phyloP scores from a whole-genome alignment of 2,329 filamentous ascomycete genomes.

The Aspergillus hortae region DNA sequence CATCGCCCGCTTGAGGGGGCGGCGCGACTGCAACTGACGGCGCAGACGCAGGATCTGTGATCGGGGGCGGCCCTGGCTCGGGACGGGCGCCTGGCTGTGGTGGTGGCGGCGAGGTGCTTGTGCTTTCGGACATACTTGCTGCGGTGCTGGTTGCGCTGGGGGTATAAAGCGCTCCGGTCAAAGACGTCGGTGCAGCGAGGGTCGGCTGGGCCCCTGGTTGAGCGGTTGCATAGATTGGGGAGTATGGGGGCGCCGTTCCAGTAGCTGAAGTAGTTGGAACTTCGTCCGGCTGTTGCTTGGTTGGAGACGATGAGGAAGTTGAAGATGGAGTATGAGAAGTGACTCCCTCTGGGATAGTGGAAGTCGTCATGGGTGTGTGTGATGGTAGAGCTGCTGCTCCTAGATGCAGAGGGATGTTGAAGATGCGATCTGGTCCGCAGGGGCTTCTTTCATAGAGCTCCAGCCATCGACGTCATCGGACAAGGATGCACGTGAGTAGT shows the following conservation, averaged over 20 bases:
- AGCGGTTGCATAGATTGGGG: conserved; percentile 24
- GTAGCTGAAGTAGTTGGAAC: conserved; percentile 17
- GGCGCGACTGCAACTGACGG: conserved; percentile 15
- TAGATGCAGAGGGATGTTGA: background rate
- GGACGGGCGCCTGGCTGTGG: conserved; percentile 36
- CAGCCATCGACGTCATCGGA: background rate
- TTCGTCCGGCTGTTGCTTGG: background rate
- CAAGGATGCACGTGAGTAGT: background rate
- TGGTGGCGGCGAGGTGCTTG: conserved; percentile 34
- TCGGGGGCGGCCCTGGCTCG: conserved; percentile 8
- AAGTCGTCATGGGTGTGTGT: conserved; percentile 5
- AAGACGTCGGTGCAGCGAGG: conserved; percentile 18
- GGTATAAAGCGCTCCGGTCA: conserved; percentile 7
- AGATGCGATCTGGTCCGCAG: background rate
- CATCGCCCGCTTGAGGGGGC: conserved; percentile 17
- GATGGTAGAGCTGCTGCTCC: background rate
- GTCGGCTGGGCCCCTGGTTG: conserved; percentile 9
- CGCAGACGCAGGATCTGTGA: conserved; percentile 12
- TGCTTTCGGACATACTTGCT: conserved; percentile 15
- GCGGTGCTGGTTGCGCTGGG: conserved; percentile 25
- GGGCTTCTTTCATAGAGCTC: background rate
- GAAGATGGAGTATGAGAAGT: background rate
- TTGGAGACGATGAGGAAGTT: conserved; percentile 1
- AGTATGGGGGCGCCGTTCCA: conserved; percentile 32
- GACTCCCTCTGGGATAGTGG: background rate